Base-by-base conservation (phyloP, 2,329 filamentous ascomycete genomes). In the Pyrenophora teres region DNA sequence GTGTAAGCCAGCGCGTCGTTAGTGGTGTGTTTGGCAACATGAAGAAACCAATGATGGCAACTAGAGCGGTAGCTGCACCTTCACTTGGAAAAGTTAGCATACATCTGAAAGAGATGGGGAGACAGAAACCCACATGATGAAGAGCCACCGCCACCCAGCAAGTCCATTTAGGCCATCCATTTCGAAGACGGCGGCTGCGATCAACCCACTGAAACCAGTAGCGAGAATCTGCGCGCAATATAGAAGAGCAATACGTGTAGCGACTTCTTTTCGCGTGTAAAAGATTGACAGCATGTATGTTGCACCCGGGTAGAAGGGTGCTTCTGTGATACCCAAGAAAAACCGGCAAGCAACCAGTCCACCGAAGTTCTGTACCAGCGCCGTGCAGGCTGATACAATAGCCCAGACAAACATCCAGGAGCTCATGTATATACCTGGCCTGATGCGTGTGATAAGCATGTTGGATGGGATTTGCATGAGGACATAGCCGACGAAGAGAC, bases 211-310 rank as follows among this genome's bases (percentile, higher is more conserved):
- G 45, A 80, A 77, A 2, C 67, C 71, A 9, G 70, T 74, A 0
- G 76, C 74, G 3, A 77, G 55, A 18, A 74, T 70, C 41, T 73
- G 73, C 6, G 73, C 76, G 18, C 68, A 74, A 56, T 77, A 73
- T 9, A 77, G 57, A 16, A 74, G 44, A 0, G 73, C 66, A 37
- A 73, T 72, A 7, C 73, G 65, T 3, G 68, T 67, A 1, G 72
- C 71, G 31, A 75, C 59, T 56, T 76, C 73, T 45, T 80, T 80
- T 35, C 84, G 78, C 1, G 84, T 87, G 66, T 88, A 88, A 78
- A 84, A 88, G 52, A 86, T 84, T 0, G 82, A 84, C 30, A 87
- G 76, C 50, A 87, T 82, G 38, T 87, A 78, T 4, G 86, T 77
- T 0, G 82, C 82, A 31, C 85, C 85, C 0, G 85, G 84, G 36